Base-by-base conservation (phyloP, 164 flowering plant genomes). In the Chimonanthus salicifolius region DNA sequence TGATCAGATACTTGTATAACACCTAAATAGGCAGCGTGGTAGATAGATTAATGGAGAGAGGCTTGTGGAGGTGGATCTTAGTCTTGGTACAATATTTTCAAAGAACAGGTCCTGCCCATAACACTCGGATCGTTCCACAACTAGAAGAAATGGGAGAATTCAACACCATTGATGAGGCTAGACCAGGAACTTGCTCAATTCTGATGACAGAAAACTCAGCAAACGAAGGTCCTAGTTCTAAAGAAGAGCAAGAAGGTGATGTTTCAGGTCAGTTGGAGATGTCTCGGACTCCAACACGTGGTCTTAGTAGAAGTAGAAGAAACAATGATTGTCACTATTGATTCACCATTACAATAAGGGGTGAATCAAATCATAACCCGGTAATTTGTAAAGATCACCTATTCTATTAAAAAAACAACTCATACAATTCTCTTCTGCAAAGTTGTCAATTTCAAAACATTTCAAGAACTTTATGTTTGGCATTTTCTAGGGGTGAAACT, bases 61-160 rank as follows among this genome's bases (percentile, higher is more conserved):
- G 68, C 3, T 43, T 45, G 45, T 65, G 68, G 68, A 10, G 11
- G 68, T 9, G 13, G 68, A 43, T 65, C 68, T 65, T 65, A 65
- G 20, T 16, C 47, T 9, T 65, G 46, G 49, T 47, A 44, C 18
- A n/a, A n/a, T 43, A 65, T 48, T 15, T 45, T 45, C 46, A 65
- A 7, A 15, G 21, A 43, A 0, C 45, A 11, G 3, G 16, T 4
- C 11, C 49, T n/a, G 4, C 68, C 9, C 68, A 33, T 43, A 5
- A 16, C 15, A 3, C 60, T n/a, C 60, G 16, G 60, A 65, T 8
- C 43, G 16, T 51, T 16, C 8, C 64, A 4, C 8, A 33, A 33
- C 6, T 7, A 5, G 6, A 15, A 62, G 64, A 20, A 20, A 20
- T 20, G 21, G 21, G 21, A 20, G 21, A 62, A 62, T 62, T 62